A percentile compares a stretch with the other conserved stretches of the same genome.
Conservation (phyloP, 495 filamentous ascomycete species). For the Neurospora sp. region DNA sequence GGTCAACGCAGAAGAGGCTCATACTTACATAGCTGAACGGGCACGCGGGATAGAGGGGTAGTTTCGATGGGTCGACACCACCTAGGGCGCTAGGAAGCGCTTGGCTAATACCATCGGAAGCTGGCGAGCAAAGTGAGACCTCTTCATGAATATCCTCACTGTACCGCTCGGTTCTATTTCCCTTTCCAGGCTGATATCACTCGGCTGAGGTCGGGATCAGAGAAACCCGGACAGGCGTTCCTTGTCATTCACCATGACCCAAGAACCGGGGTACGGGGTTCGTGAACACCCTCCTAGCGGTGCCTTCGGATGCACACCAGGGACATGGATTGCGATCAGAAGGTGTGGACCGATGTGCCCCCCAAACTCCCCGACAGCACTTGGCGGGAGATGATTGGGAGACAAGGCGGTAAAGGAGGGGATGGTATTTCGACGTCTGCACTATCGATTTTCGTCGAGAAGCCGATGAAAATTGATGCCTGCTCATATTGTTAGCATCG, state of each 20-base stretch:
- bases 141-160: neutral
- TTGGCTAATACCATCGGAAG: neutral
- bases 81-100: neutral
- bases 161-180: neutral
- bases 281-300: conserved; percentile 10
- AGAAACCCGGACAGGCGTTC: conserved; percentile 32
- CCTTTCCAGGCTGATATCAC: neutral
- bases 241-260: conserved; percentile 21
- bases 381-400: conserved; percentile 9
- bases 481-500: neutral
- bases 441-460: neutral
- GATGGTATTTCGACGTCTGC: neutral
- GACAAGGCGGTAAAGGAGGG: neutral
- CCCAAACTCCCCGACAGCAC: neutral
- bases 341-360: neutral
- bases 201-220: conserved; percentile 18
- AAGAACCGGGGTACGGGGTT: conserved; percentile 1
- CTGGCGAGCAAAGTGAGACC: neutral
- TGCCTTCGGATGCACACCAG: conserved; percentile 5
- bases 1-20: neutral
- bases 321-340: conserved; percentile 4
- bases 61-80: neutral
- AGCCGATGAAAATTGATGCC: neutral
- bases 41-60: neutral
- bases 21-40: neutral